A percentile compares a stretch with the other conserved stretches of the same genome.
Evolutionary conservation across 192 early-diverging fungal species (phyloP).

Genomic region (Coemansia sp.): DNA sequence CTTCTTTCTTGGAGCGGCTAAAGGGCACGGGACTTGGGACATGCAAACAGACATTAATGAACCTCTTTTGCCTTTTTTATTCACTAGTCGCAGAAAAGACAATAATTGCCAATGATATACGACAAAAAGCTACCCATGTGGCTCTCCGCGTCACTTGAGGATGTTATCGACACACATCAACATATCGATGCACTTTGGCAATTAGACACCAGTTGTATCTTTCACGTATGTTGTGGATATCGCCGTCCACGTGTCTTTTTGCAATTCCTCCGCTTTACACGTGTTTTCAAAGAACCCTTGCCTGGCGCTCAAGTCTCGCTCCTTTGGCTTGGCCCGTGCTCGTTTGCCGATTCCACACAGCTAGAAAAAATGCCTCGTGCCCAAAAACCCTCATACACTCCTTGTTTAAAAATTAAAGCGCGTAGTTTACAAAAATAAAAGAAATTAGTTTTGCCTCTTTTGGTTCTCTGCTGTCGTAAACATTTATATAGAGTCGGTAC

Average conservation of each 20-base stretch:
- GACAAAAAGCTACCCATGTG: background rate
- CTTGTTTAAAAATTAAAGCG: too few species aligned
- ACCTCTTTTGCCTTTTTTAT: background rate
- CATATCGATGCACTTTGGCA: too few species aligned
- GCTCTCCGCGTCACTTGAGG: background rate
- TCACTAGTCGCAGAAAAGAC: background rate
- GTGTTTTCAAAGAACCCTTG: background rate
- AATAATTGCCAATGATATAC: background rate
- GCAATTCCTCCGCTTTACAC: background rate
- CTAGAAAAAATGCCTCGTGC: background rate
- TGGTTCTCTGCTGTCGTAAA: too few species aligned
- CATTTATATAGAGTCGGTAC: too few species aligned
- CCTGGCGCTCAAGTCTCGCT: background rate
- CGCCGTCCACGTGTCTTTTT: too few species aligned
- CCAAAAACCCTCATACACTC: background rate
- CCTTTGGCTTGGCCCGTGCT: background rate
- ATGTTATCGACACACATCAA: background rate
- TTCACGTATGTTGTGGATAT: too few species aligned
- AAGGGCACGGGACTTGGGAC: background rate
- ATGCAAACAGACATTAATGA: slow-evolving; percentile 1
- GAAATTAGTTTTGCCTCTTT: too few species aligned
- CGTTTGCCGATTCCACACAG: background rate
- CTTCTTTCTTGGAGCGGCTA: background rate
- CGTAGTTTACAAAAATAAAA: too few species aligned
- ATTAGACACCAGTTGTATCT: too few species aligned